phyloP scores from a whole-genome alignment of 2,329 filamentous ascomycete genomes.

The Calonectria honghensis region DNA sequence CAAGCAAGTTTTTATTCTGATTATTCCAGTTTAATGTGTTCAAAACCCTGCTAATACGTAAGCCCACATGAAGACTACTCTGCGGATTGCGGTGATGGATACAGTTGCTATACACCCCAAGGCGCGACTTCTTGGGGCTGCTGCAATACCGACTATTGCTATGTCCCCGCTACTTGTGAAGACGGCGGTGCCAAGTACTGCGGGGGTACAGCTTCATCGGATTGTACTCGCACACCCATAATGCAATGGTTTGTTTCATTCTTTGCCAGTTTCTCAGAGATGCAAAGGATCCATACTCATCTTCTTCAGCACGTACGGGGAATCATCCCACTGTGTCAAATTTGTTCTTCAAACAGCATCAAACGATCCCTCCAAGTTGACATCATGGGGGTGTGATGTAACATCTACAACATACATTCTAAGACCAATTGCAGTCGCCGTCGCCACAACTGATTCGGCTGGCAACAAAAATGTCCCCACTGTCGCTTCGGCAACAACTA shows the following conservation, averaged over 20 bases:
- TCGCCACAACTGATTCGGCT: not conserved
- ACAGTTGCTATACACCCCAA: constrained; percentile 14
- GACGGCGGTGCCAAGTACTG: constrained; percentile 20
- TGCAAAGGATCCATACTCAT: not conserved
- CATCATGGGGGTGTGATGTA: constrained; percentile 34
- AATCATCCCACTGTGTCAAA: constrained; percentile 10
- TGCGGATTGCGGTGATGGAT: not conserved
- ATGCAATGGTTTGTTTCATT: constrained; percentile 13
- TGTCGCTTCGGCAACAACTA: not conserved
- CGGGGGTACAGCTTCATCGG: not conserved
- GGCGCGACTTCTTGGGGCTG: constrained; percentile 6
- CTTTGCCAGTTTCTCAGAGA: too few species aligned
- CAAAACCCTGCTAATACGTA: not conserved
- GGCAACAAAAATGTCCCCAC: not conserved
- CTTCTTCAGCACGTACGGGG: not conserved
- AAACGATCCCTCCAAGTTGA: constrained; percentile 25
- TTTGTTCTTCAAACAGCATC: constrained; percentile 15
- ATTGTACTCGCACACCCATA: constrained; percentile 12
- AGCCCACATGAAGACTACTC: not conserved
- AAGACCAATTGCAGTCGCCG: not conserved
- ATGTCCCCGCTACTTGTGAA: constrained; percentile 14
- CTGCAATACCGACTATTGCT: constrained; percentile 13
- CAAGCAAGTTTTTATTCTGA: not conserved
- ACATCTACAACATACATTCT: constrained; percentile 26
- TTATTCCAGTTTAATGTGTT: not conserved